phyloP scores from a whole-genome alignment of 768 basidiomycete species.

The Amylocystis lapponica region DNA sequence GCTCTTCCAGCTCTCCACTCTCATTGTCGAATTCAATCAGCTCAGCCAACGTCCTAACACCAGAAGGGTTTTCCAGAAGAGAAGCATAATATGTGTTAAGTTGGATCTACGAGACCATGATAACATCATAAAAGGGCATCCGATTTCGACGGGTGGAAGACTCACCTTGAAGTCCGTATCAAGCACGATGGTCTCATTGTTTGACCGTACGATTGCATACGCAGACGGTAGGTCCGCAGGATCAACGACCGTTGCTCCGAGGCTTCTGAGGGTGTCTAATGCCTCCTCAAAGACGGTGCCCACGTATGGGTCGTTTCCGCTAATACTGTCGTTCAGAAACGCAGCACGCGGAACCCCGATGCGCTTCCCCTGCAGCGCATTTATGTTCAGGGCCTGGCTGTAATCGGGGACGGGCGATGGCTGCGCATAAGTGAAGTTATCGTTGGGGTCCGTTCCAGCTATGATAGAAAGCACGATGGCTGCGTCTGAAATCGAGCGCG shows the following conservation, averaged over 20 bases:
- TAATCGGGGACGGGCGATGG: slow-evolving; percentile 48
- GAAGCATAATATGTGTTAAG: slow-evolving; percentile 18
- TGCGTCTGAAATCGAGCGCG: slow-evolving; percentile 27
- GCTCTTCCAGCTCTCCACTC: slow-evolving; percentile 40
- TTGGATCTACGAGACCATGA: slow-evolving; percentile 15
- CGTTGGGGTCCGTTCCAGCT: slow-evolving; percentile 34
- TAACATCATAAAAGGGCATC: no score
- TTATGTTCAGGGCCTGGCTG: slow-evolving; percentile 40
- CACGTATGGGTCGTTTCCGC: slow-evolving; percentile 18
- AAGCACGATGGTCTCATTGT: slow-evolving; percentile 50
- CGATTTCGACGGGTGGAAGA: neutral
- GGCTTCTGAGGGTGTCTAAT: slow-evolving; percentile 27
- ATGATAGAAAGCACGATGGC: slow-evolving; percentile 29
- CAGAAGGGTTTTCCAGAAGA: slow-evolving; percentile 20
- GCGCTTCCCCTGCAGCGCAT: slow-evolving; percentile 41
- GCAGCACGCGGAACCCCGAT: slow-evolving; percentile 38
- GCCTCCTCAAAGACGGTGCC: slow-evolving; percentile 31
- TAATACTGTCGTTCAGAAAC: slow-evolving; percentile 15
- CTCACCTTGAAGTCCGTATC: slow-evolving; percentile 52
- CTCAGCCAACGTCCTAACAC: slow-evolving; percentile 35
- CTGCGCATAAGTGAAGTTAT: slow-evolving; percentile 34
- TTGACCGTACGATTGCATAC: slow-evolving; percentile 37
- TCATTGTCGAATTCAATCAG: slow-evolving; percentile 51
- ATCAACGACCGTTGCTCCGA: slow-evolving; percentile 49
- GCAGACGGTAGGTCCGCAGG: slow-evolving; percentile 57